Percentiles rank a stretch among this genome's conserved stretches.
These are phyloP conservation scores for Limnanthes douglasii DNA, from an alignment of 345 rosid species.

Conservation along the genomic window DNA sequence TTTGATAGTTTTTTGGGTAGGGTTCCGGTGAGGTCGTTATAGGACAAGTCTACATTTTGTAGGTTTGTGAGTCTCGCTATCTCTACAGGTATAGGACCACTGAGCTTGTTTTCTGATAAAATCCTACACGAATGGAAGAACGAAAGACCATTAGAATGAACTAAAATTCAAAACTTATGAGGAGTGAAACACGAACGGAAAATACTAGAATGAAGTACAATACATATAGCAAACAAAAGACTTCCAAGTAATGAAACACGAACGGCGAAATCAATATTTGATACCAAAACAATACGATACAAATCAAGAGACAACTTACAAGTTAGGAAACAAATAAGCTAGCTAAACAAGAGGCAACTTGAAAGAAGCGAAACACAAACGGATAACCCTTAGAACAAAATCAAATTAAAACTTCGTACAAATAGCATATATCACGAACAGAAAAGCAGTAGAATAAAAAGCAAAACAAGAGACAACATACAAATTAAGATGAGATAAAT, in stretches of 20 bases:
- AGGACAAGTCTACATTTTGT: conserved; percentile 57
- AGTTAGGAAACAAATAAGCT: conserved; percentile 14
- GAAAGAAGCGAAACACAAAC: too few relatives aligned
- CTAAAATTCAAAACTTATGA: too few relatives aligned
- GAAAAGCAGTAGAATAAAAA: conserved; percentile 2
- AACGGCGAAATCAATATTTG: too few relatives aligned
- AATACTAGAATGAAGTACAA: too few relatives aligned
- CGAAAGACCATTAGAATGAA: conserved; percentile 2
- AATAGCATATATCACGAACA: neutral
- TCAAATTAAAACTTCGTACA: too few relatives aligned
- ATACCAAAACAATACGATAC: conserved; percentile 4
- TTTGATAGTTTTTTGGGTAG: conserved; percentile 72
- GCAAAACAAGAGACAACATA: conserved; percentile 7
- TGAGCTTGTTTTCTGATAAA: conserved; percentile 47
- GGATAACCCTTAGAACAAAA: too few relatives aligned
- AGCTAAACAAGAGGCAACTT: conserved; percentile 6
- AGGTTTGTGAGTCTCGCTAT: conserved; percentile 43
- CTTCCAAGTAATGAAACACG: too few relatives aligned
- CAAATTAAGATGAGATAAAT: too few relatives aligned
- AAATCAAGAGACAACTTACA: conserved; percentile 16
- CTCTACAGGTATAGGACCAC: conserved; percentile 49
- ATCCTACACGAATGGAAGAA: conserved; percentile 26
- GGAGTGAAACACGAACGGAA: neutral
- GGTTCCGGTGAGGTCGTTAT: conserved; percentile 39
- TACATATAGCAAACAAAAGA: too few relatives aligned